Evolutionary conservation across 2,329 filamentous ascomycete genomes (phyloP), one percentile per base, ranked within the genome.

Genomic region (Drechslerella stenobrocha): DNA sequence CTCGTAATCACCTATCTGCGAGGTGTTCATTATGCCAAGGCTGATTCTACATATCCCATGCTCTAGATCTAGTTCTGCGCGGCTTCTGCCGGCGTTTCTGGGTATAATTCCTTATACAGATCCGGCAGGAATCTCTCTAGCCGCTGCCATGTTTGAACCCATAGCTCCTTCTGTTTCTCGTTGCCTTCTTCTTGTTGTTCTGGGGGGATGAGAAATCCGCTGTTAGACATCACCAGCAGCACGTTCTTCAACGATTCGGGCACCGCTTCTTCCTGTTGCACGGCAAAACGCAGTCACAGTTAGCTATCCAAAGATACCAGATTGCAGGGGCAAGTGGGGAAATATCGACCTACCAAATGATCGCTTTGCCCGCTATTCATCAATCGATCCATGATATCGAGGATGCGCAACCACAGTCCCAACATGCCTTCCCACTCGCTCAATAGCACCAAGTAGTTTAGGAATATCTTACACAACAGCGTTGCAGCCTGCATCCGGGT

Each of bases 191-290:
- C 55, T 26, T 64, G 52, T 72, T 81, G 77, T 70, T 77, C 80
- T 9, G 89, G 89, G 1, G 88, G 83, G 0, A 89, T 85, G 3
- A 98, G 82, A 73, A 89, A 91, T 32, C 88, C 91, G 51, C 87
- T 91, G 75, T 87, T 93, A 3, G 88, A 86, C 90, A 98, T 96
- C 73, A 98, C 93, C 7, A 98, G 81, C 22, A 97, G 80, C 52
- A 97, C 90, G 71, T 98, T 98, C 78, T 98, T 98, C 61, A 98
- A 79, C 71, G 90, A 93, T 77, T 98, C 93, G 0, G 89, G 88
- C 1, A 97, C 90, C 9, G 93, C 92, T 79, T 98, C 93, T 77
- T 95, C 90, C 86, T 95, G 72, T 69, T 73, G 6, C 2, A 32
- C 24, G n/a, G 18, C 8, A 59, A 34, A 46, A 32, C 15, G 11